A percentile compares a stretch with the other conserved stretches of the same genome.
phyloP scores from a whole-genome alignment of 2,329 filamentous ascomycete species.

The Fusarium dlaminii region DNA sequence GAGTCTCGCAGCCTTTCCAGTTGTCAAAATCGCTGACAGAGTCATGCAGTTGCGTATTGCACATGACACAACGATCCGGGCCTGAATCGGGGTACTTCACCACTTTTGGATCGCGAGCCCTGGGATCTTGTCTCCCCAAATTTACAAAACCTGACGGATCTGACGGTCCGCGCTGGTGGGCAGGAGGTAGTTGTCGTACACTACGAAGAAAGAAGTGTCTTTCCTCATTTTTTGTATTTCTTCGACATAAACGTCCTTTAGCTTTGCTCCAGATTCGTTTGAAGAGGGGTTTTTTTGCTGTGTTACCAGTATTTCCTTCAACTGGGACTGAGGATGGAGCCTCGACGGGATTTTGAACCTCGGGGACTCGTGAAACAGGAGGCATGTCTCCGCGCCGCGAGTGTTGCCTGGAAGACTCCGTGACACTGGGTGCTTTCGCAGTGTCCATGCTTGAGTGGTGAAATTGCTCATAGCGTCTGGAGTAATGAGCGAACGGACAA shows the following conservation, averaged over 20 bases:
- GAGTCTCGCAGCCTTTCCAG: conserved; percentile 8
- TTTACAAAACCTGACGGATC: background rate
- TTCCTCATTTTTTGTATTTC: background rate
- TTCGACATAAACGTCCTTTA: no score
- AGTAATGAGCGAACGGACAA: background rate
- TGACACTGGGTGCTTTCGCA: background rate
- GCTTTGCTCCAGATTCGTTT: background rate
- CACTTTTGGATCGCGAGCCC: background rate
- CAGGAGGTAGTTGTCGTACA: background rate
- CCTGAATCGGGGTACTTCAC: background rate
- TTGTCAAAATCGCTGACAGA: no score
- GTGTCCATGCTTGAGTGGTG: background rate
- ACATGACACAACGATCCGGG: background rate
- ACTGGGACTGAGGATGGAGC: background rate
- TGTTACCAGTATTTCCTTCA: background rate
- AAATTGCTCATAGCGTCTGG: background rate
- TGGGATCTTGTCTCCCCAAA: background rate
- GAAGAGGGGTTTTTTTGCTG: background rate
- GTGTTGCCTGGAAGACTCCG: background rate
- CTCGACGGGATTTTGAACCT: background rate
- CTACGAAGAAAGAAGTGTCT: background rate
- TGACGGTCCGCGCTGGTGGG: background rate
- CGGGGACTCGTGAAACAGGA: background rate
- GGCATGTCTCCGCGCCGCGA: no score
- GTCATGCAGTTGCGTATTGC: background rate